A percentile compares a stretch with the other conserved stretches of the same genome.
phyloP scores from a whole-genome alignment of 176 grass and related monocot genomes.

The Zea luxurians region DNA sequence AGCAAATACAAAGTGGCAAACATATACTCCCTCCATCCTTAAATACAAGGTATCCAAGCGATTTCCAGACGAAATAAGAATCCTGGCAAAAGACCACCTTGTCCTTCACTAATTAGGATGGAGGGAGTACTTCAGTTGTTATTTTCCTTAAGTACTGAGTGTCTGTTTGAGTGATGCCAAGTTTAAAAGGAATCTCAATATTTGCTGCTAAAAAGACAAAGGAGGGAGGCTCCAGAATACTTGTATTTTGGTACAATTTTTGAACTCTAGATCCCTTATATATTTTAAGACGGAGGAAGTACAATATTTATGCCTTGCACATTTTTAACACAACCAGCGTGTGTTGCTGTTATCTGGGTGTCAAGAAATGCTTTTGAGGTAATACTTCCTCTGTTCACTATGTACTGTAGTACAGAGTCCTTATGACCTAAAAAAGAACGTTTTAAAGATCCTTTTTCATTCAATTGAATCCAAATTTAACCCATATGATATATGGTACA shows the following conservation, averaged over 20 bases:
- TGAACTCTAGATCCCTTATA: neutral
- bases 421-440: neutral
- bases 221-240: neutral
- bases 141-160: neutral
- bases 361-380: slow-evolving; percentile 20
- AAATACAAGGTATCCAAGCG: neutral
- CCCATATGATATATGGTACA: slow-evolving; percentile 13
- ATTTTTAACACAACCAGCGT: neutral
- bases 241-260: neutral
- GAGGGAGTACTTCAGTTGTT: neutral
- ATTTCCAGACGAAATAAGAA: neutral
- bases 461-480: slow-evolving; percentile 22
- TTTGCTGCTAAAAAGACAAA: neutral
- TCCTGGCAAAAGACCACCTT: neutral
- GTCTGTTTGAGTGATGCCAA: neutral
- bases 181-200: neutral
- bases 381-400: slow-evolving; percentile 3
- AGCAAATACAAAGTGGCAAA: neutral
- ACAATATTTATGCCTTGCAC: slow-evolving; percentile 1
- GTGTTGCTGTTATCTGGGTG: slow-evolving; percentile 8
- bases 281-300: neutral
- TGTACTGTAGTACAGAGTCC: neutral
- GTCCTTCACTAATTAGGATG: neutral
- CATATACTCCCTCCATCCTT: neutral
- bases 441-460: slow-evolving; percentile 17